phyloP scores from a whole-genome alignment of 2,329 filamentous ascomycete genomes.

The Coleophoma eucalyptorum region DNA sequence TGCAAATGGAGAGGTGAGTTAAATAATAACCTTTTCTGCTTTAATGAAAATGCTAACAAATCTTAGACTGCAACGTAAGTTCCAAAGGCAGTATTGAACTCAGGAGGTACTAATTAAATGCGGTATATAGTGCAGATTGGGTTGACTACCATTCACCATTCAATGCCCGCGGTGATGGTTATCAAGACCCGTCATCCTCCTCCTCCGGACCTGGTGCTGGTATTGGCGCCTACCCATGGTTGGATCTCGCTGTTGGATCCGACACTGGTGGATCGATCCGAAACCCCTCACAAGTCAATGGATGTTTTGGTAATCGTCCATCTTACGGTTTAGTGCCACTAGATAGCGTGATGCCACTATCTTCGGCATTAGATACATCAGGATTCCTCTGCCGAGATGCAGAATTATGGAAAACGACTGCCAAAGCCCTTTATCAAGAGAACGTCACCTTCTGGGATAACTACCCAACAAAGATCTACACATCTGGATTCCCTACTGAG shows the following conservation, averaged over 20 bases:
- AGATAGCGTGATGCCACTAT: conserved; percentile 43
- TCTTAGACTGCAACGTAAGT: conserved; percentile 13
- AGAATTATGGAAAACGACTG: conserved; percentile 35
- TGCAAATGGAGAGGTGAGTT: conserved; percentile 23
- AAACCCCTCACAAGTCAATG: conserved; percentile 41
- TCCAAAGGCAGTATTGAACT: background rate
- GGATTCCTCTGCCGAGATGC: conserved; percentile 43
- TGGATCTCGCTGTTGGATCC: conserved; percentile 45
- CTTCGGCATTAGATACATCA: conserved; percentile 41
- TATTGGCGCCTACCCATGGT: conserved; percentile 40
- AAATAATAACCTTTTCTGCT: background rate
- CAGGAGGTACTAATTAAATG: background rate
- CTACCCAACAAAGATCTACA: conserved; percentile 38
- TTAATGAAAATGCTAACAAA: background rate
- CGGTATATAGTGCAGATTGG: conserved; percentile 42
- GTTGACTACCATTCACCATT: conserved; percentile 34
- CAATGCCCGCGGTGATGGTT: conserved; percentile 42
- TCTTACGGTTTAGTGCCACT: conserved; percentile 41
- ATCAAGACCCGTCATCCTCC: conserved; percentile 41
- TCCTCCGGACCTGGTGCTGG: conserved; percentile 41
- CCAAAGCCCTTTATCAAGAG: conserved; percentile 39
- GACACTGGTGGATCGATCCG: conserved; percentile 48
- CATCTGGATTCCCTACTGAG: conserved; percentile 36
- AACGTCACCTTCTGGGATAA: conserved; percentile 36
- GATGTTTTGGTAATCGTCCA: conserved; percentile 46